Evolutionary conservation across 805 yeast species (phyloP), one percentile per base, ranked within the genome.

Genomic region (Candida vaughaniae): DNA sequence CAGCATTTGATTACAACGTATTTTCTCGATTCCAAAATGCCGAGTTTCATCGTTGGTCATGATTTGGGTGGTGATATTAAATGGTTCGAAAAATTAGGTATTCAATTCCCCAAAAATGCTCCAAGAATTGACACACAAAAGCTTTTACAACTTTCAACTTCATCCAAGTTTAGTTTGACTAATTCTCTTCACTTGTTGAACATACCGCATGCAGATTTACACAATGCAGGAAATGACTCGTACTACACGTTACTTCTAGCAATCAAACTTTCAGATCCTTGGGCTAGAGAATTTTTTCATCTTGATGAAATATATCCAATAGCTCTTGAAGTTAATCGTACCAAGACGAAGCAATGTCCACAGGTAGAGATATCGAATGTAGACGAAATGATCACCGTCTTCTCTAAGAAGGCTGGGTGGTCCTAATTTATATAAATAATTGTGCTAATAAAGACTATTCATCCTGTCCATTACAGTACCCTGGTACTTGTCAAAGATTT

Each of bases 221-320:
- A 82, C 52, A 82, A 82, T 50, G 88, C 84, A 3, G 85, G 83
- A 4, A 82, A 82, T 50, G 89, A 82, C 53, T 77, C 85, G 6
- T 76, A 78, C 46, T 79, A 68, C 43, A 82, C 88, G 0, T 52
- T 81, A 26, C 38, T 72, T 25, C 53, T 76, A 14, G 67, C 36
- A 5, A 16, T 38, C 18, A 25, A 33, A 16, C 4, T 33, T 3
- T 11, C 34, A n/a, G 35, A 38, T 19, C 41, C 41, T 14, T 15
- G 9, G 3, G 25, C 23, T 19, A 31, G 41, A 19, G 11, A 15
- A 22, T 14, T 28, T 9, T 33, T 27, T 15, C 16, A 19, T n/a
- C 31, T 37, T 16, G 38, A 35, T 27, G 26, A 22, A 10, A 10
- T 22, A 7, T 20, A 20, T 20, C 23, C 23, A 6, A 6, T 7